Conservation (phyloP, 1,284 basidiomycete genomes). For the Vanrija pseudolonga region DNA sequence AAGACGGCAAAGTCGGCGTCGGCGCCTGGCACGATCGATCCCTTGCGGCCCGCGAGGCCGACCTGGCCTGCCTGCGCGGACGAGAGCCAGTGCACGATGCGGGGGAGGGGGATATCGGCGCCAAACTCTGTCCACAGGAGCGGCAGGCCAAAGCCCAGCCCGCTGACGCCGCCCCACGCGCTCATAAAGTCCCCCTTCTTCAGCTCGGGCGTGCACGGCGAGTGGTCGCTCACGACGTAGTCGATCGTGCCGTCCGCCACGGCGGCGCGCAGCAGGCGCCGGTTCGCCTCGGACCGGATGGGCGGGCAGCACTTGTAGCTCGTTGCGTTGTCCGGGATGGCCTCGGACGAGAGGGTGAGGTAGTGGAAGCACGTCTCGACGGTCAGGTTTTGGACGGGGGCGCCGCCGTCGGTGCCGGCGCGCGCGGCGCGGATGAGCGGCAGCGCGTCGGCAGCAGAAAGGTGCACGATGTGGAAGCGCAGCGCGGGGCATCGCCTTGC, state of each 20-base stretch:
- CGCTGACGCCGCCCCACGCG: slow-evolving; percentile 90
- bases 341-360: slow-evolving; percentile 55
- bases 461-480: slow-evolving; percentile 87
- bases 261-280: slow-evolving; percentile 72
- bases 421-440: slow-evolving; percentile 68
- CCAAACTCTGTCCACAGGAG: slow-evolving; percentile 75
- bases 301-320: slow-evolving; percentile 87
- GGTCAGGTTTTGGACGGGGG: slow-evolving; percentile 57
- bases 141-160: slow-evolving; percentile 79
- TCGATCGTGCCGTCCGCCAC: slow-evolving; percentile 75
- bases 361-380: slow-evolving; percentile 97
- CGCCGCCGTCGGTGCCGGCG: slow-evolving; percentile 51
- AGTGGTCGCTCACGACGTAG: slow-evolving; percentile 89
- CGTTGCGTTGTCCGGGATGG: slow-evolving; percentile 56
- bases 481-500: slow-evolving; percentile 62
- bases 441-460: slow-evolving; percentile 76
- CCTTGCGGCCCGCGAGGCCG: slow-evolving; percentile 66
- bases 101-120: slow-evolving; percentile 56
- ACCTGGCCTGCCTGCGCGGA: slow-evolving; percentile 70
- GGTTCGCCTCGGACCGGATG: slow-evolving; percentile 69
- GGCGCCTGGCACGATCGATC: slow-evolving; percentile 63
- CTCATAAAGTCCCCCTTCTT: slow-evolving; percentile 79
- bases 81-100: slow-evolving; percentile 71
- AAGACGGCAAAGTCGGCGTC: slow-evolving; percentile 85
- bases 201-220: slow-evolving; percentile 75